Base-by-base conservation (phyloP, 805 yeast genomes). In the Candida insectorum region DNA sequence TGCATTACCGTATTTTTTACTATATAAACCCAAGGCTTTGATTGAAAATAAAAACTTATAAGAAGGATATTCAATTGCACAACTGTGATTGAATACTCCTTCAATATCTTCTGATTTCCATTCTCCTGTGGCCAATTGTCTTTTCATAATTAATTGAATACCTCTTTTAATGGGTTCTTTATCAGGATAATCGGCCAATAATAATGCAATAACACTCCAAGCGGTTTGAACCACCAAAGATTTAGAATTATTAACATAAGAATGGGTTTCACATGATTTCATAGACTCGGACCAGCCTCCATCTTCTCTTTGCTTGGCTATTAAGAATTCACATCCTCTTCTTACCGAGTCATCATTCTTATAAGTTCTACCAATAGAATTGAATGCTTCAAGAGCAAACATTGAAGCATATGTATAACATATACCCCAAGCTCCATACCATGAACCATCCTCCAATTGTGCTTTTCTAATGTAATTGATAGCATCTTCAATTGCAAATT, bases 391-490 rank as follows among this genome's bases (percentile, higher is more conserved):
- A 18, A 93, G 59, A 0, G 99, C 99, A 73, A 93, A 93, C 98
- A 93, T 93, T 2, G 88, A 85, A 0, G 97, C 97, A 58, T 93
- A 93, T 0, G 96, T 85, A 54, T 72, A 88, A 54, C 99, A 93
- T 4, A 93, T 81, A 23, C 98, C 99, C 99, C 99, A 93, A 25
- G 87, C 79, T 1, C 99, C 99, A 56, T 89, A 94, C 97, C 97
- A 93, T 10, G 95, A 80, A 0, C 99, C 99, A 57, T 93, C 96
- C 5, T 39, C 27, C 27, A 69, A 65, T 58, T 93, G 98, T 2
- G 75, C 75, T 3, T 65, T 57, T 31, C 73, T 75, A 27, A 93
- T 85, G 49, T 82, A 93, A 4, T 71, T 57, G 11, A 86, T 71
- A 0, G 96, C 97, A 34, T 77, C 69, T 4, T 74, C 66, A 28